Conservation (phyloP, 2,329 filamentous ascomycete species). For the Cladobotryum mycophilum region DNA sequence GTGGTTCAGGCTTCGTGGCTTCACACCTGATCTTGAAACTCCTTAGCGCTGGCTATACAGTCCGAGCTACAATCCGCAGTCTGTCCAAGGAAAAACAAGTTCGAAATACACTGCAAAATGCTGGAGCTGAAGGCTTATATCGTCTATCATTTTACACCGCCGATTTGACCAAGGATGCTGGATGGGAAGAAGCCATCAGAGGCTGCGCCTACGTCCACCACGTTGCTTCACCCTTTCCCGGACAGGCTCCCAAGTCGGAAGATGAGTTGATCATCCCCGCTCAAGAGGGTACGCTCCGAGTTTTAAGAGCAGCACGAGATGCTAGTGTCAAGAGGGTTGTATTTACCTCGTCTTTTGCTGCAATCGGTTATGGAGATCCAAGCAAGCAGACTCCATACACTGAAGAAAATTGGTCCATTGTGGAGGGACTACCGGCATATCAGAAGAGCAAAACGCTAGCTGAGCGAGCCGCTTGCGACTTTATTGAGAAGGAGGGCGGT, state of each 20-base stretch:
- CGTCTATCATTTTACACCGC: constrained; percentile 21
- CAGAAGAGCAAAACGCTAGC: constrained; percentile 20
- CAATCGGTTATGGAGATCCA: constrained; percentile 31
- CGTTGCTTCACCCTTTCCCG: constrained; percentile 28
- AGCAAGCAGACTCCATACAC: constrained; percentile 34
- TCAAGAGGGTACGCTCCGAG: constrained; percentile 15
- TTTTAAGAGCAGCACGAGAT: constrained; percentile 2
- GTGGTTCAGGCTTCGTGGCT: constrained; percentile 19
- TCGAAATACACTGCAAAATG: constrained; percentile 3
- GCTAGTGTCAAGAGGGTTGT: constrained; percentile 34
- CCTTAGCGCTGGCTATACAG: constrained; percentile 13
- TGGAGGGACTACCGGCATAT: constrained; percentile 9
- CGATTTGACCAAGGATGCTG: constrained; percentile 22
- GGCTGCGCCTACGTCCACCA: constrained; percentile 27
- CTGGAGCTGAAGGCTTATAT: constrained; percentile 5
- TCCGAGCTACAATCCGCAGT: constrained; percentile 17
- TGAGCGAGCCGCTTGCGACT: constrained; percentile 24
- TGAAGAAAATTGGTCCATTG: constrained; percentile 29
- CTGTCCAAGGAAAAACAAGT: constrained; percentile 7
- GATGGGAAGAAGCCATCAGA: constrained; percentile 22
- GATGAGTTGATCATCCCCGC: constrained; percentile 16
- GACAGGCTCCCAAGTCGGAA: constrained; percentile 10
- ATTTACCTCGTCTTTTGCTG: constrained; percentile 40
- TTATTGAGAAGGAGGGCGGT: constrained; percentile 20
- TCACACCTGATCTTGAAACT: constrained; percentile 18